Evolutionary conservation across 2,329 filamentous ascomycete genomes (phyloP).

Genomic region (Thelonectria blattea): DNA sequence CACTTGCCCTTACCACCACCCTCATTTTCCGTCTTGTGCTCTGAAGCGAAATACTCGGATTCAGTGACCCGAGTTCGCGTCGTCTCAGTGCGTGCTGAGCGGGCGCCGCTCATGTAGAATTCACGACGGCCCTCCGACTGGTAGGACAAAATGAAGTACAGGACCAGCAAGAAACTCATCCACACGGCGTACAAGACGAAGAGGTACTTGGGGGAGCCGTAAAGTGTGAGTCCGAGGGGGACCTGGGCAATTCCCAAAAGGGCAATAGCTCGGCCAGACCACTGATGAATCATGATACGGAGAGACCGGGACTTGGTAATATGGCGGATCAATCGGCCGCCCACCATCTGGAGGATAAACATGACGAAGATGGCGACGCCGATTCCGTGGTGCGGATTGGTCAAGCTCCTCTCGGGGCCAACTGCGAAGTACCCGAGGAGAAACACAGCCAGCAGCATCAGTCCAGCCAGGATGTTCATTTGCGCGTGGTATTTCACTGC

Average conservation of each 20-base stretch:
- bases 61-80: conserved; percentile 48
- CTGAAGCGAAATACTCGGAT: conserved; percentile 48
- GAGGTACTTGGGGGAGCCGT: conserved; percentile 83
- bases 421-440: conserved; percentile 81
- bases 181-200: conserved; percentile 88
- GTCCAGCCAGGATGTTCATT: conserved; percentile 71
- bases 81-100: conserved; percentile 59
- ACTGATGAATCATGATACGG: conserved; percentile 78
- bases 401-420: conserved; percentile 71
- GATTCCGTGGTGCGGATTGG: conserved; percentile 86
- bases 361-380: conserved; percentile 79
- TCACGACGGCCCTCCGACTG: conserved; percentile 61
- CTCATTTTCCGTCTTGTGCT: conserved; percentile 34
- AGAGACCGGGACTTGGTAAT: conserved; percentile 57
- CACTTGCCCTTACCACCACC: conserved; percentile 49
- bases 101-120: conserved; percentile 62
- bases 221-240: conserved; percentile 86
- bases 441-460: conserved; percentile 74
- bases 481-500: conserved; percentile 76
- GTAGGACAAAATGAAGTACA: conserved; percentile 84
- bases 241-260: conserved; percentile 87
- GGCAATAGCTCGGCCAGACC: conserved; percentile 79
- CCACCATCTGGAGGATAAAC: conserved; percentile 73
- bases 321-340: conserved; percentile 67
- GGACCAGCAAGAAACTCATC: conserved; percentile 72